phyloP scores from a whole-genome alignment of 1,284 basidiomycete species.

The Boletus mariae region DNA sequence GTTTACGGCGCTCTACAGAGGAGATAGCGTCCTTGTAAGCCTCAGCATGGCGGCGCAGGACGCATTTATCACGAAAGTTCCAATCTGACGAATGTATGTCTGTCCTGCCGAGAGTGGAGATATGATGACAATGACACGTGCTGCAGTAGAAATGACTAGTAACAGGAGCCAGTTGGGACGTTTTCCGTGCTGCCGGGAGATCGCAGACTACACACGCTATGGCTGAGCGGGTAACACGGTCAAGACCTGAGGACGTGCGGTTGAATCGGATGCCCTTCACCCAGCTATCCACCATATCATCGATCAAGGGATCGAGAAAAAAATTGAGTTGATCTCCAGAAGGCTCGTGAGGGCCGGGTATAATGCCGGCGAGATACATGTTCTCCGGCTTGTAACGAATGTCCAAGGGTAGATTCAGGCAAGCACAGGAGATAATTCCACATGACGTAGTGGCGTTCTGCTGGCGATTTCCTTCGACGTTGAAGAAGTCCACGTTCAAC shows the following conservation, averaged over 20 bases:
- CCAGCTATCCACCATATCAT: not conserved
- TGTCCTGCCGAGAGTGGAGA: not conserved
- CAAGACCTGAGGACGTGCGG: not conserved
- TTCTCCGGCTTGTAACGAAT: not conserved
- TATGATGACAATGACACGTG: not conserved
- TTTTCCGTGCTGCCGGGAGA: not conserved
- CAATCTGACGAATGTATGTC: not conserved
- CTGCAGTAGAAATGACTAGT: not conserved
- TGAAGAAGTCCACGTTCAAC: not conserved
- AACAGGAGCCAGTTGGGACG: not conserved
- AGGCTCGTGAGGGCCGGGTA: not conserved
- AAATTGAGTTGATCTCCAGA: not conserved
- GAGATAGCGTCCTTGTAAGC: not conserved
- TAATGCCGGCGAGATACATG: not conserved
- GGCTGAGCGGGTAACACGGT: not conserved
- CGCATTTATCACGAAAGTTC: not conserved
- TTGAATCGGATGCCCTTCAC: not conserved
- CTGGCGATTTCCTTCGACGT: not conserved
- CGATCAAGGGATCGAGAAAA: not conserved
- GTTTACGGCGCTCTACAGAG: not conserved
- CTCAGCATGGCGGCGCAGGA: not conserved
- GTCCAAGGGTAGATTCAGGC: not conserved
- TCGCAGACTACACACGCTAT: not conserved
- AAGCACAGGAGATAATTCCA: not conserved
- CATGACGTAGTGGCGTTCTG: not conserved